phyloP scores from a whole-genome alignment of 495 filamentous ascomycete genomes.

The Tuber calosporum region DNA sequence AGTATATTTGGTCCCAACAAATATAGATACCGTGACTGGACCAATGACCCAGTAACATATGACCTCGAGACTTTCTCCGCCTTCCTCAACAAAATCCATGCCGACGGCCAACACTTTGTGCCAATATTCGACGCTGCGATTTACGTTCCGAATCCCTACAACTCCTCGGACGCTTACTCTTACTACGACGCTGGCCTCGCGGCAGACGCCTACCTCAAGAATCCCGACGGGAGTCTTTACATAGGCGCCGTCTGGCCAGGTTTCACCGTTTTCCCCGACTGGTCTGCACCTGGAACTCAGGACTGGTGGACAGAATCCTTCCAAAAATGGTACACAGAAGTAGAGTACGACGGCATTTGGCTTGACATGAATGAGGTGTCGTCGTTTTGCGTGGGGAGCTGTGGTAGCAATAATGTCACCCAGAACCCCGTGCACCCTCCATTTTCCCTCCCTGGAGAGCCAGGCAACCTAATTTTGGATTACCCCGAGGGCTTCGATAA shows the following conservation, averaged over 20 bases:
- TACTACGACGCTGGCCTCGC: constrained; percentile 62
- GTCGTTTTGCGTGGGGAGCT: constrained; percentile 75
- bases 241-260: constrained; percentile 82
- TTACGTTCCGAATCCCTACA: constrained; percentile 66
- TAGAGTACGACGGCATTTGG: constrained; percentile 80
- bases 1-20: constrained; percentile 1
- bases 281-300: constrained; percentile 61
- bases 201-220: constrained; percentile 38
- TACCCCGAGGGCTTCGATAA: constrained; percentile 68
- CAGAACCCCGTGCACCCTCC: constrained; percentile 64
- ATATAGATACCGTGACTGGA: background rate
- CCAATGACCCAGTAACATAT: background rate
- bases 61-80: background rate
- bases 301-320: constrained; percentile 69
- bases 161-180: constrained; percentile 63
- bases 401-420: constrained; percentile 60
- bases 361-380: constrained; percentile 81
- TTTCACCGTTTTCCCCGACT: constrained; percentile 59
- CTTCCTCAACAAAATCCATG: constrained; percentile 61
- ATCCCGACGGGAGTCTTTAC: constrained; percentile 59
- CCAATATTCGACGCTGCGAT: constrained; percentile 81
- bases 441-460: constrained; percentile 60
- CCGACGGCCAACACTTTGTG: constrained; percentile 63
- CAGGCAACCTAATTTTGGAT: constrained; percentile 53
- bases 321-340: constrained; percentile 55